Evolutionary conservation across 164 flowering plant species (phyloP).

Genomic region (Amborella trichopoda): DNA sequence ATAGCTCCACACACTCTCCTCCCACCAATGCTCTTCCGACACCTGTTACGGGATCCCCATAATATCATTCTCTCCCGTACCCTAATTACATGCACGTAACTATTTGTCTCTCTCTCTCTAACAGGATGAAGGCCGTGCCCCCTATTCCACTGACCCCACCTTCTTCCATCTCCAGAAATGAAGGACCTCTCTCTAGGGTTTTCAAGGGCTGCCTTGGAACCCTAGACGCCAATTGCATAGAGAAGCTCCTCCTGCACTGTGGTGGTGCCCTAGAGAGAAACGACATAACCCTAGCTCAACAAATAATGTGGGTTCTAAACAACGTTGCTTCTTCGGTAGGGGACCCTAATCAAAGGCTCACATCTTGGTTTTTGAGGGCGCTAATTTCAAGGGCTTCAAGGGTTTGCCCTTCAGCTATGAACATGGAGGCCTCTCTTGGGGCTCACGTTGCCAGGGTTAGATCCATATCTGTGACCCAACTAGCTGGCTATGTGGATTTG

Average conservation of each 20-base stretch:
- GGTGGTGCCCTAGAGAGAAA: conserved; percentile 63
- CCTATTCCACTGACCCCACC: too few species aligned
- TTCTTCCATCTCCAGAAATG: too few species aligned
- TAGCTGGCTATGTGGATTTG: conserved; percentile 68
- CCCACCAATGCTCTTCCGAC: too few species aligned
- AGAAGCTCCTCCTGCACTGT: conserved; percentile 76
- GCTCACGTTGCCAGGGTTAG: conserved; percentile 12
- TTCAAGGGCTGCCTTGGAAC: conserved; percentile 51
- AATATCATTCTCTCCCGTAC: too few species aligned
- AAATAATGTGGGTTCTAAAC: conserved; percentile 91
- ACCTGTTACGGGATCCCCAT: too few species aligned
- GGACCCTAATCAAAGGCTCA: conserved; percentile 73
- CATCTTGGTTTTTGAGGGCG: conserved; percentile 60
- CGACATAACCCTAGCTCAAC: conserved; percentile 75
- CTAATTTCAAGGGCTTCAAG: conserved; percentile 52
- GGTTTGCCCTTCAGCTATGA: conserved; percentile 38
- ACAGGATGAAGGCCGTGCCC: too few species aligned
- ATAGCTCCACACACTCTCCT: too few species aligned
- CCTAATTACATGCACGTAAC: too few species aligned
- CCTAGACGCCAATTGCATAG: conserved; percentile 69
- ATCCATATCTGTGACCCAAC: conserved; percentile 51
- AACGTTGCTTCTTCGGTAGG: conserved; percentile 60
- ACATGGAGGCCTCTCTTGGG: conserved; percentile 12
- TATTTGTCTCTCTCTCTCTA: too few species aligned
- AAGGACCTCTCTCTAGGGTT: too few species aligned